These are phyloP conservation scores for Leccinum glutinopallens DNA, from an alignment of 1,284 basidiomycete genomes.

Conservation along the genomic window DNA sequence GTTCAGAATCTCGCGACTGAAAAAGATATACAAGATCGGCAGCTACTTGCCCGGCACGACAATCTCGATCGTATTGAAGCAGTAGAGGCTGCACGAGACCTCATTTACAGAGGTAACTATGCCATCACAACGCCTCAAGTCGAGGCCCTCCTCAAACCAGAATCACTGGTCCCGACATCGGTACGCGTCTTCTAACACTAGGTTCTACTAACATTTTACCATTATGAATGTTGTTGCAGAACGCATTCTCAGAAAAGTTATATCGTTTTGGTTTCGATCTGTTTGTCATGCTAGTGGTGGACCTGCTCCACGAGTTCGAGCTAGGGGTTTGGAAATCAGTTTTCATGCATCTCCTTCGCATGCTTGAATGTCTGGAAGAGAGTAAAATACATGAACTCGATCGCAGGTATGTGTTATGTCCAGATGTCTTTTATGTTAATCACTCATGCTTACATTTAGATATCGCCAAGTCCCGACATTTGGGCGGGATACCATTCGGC, in stretches of 20 bases:
- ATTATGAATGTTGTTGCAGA: too few species aligned
- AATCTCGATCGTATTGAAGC: not conserved
- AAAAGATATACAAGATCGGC: not conserved
- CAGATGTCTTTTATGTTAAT: not conserved
- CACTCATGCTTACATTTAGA: fast-evolving
- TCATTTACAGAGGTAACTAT: not conserved
- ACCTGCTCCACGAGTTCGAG: not conserved
- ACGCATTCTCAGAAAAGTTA: not conserved
- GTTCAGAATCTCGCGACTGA: not conserved
- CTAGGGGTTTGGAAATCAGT: not conserved
- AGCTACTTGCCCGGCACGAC: not conserved
- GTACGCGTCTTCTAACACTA: not conserved
- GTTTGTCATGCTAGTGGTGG: not conserved
- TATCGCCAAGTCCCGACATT: not conserved
- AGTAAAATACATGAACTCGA: not conserved
- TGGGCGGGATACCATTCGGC: not conserved
- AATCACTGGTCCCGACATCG: not conserved
- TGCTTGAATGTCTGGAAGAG: not conserved
- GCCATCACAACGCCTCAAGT: not conserved
- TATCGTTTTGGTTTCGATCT: not conserved
- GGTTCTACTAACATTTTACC: too few species aligned
- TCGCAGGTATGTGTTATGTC: not conserved
- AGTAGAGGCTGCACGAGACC: not conserved
- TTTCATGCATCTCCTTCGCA: not conserved
- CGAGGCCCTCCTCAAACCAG: not conserved